These are phyloP conservation scores for Nicotiana otophora DNA, from an alignment of 257 asterid genomes.

Conservation along the genomic window DNA sequence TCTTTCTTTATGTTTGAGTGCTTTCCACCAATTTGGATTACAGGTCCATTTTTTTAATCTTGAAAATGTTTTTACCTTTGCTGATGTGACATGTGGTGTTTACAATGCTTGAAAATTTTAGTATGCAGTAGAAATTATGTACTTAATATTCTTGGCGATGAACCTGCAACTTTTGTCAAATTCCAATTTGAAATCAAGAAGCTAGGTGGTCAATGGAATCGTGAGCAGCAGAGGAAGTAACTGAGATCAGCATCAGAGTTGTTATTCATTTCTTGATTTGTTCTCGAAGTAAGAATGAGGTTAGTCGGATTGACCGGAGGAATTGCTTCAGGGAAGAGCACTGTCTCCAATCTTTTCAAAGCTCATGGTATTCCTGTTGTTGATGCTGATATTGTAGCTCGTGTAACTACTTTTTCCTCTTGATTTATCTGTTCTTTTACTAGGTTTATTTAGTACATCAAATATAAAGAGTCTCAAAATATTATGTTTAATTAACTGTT, in stretches of 20 bases:
- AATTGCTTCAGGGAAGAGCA: slow-evolving; percentile 82
- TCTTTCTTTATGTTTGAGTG: neutral
- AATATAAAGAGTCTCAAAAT: neutral
- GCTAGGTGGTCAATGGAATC: neutral
- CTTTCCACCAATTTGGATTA: neutral
- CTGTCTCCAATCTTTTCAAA: slow-evolving; percentile 75
- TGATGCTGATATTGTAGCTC: slow-evolving; percentile 82
- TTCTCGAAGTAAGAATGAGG: slow-evolving; percentile 41
- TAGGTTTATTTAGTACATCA: neutral
- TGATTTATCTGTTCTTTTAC: neutral
- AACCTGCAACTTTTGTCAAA: neutral
- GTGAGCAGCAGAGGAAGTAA: neutral
- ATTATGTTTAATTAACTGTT: neutral
- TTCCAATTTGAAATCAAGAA: neutral
- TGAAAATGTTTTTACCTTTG: neutral
- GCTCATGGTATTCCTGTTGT: slow-evolving; percentile 70
- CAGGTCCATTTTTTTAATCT: neutral
- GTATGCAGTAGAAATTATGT: neutral
- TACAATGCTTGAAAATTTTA: neutral
- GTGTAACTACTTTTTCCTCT: slow-evolving; percentile 41
- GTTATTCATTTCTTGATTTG: neutral
- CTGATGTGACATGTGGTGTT: neutral
- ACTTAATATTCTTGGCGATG: neutral
- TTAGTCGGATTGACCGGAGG: slow-evolving; percentile 87
- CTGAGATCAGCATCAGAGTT: neutral